A percentile compares a stretch with the other conserved stretches of the same genome.
Conservation (phyloP, 768 basidiomycete genomes). For the Serendipita sp. region DNA sequence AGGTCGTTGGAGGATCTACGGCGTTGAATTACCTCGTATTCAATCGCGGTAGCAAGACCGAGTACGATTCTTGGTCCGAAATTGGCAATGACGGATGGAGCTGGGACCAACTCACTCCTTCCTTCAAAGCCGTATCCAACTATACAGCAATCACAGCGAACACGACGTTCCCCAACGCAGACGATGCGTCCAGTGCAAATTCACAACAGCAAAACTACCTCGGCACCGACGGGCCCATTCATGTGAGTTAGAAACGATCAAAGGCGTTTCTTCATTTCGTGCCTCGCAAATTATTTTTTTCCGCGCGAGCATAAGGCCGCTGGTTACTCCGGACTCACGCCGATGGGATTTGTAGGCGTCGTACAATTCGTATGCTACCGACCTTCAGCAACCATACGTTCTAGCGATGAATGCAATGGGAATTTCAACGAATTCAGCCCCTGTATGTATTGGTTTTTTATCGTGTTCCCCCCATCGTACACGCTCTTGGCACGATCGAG, state of each 20-base stretch:
- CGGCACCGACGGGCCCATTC: conserved; percentile 8
- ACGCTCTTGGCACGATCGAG: not conserved
- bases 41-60: conserved; percentile 14
- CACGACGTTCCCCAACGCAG: not conserved
- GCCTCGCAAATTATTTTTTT: too few relatives aligned
- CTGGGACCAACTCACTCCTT: conserved; percentile 8
- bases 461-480: too few relatives aligned
- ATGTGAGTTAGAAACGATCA: conserved; percentile 2
- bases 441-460: not conserved
- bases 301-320: not conserved
- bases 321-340: not conserved
- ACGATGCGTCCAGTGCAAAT: not conserved
- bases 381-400: conserved; percentile 6
- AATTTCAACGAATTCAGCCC: conserved; percentile 2
- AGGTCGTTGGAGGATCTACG: conserved; percentile 14
- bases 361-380: conserved; percentile 6
- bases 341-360: conserved; percentile 1
- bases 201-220: not conserved
- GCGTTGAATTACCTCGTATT: conserved; percentile 16
- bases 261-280: too few relatives aligned
- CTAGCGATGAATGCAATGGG: conserved; percentile 5
- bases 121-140: not conserved
- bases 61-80: conserved; percentile 15
- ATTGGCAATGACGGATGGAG: conserved; percentile 10
- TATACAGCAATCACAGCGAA: not conserved